Percentiles rank a stretch among this genome's conserved stretches.
Conservation (phyloP, 352 stramenopile genomes). For the Globisporangium echinulatum region DNA sequence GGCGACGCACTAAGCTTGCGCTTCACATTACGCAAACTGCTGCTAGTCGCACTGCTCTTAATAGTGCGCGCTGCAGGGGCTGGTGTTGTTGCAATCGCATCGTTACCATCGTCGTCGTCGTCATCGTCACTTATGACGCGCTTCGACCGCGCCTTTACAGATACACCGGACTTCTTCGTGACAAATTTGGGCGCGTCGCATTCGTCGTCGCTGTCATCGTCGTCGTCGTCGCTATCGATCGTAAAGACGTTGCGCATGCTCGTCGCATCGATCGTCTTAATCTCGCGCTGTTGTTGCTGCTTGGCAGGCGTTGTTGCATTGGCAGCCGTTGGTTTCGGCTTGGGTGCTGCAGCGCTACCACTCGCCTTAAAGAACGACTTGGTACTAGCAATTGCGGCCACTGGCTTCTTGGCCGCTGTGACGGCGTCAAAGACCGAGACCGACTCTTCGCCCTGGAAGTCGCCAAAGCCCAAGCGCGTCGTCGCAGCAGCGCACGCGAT, state of each 20-base stretch:
- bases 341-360: conserved; percentile 11
- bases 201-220: conserved; percentile 39
- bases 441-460: conserved; percentile 53
- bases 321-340: conserved; percentile 10
- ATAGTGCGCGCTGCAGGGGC: conserved; percentile 5
- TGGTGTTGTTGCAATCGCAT: conserved; percentile 2
- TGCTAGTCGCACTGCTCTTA: conserved; percentile 3
- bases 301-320: conserved; percentile 18
- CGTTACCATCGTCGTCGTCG: conserved; percentile 37
- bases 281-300: conserved; percentile 12
- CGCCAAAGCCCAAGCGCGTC: conserved; percentile 42
- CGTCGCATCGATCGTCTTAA: conserved; percentile 30
- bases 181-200: conserved; percentile 64
- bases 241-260: conserved; percentile 67
- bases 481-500: conserved; percentile 45
- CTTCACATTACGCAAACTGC: conserved; percentile 27
- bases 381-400: conserved; percentile 3
- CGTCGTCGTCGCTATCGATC: conserved; percentile 63
- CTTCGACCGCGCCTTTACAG: conserved; percentile 27
- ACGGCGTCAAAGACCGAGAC: conserved; percentile 60
- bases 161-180: conserved; percentile 26
- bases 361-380: conserved; percentile 26
- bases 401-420: conserved; percentile 25
- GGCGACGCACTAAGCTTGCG: conserved; percentile 40
- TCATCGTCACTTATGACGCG: conserved; percentile 68